Conservation (phyloP, 805 yeast genomes). For the Candida nonsorbophila region DNA sequence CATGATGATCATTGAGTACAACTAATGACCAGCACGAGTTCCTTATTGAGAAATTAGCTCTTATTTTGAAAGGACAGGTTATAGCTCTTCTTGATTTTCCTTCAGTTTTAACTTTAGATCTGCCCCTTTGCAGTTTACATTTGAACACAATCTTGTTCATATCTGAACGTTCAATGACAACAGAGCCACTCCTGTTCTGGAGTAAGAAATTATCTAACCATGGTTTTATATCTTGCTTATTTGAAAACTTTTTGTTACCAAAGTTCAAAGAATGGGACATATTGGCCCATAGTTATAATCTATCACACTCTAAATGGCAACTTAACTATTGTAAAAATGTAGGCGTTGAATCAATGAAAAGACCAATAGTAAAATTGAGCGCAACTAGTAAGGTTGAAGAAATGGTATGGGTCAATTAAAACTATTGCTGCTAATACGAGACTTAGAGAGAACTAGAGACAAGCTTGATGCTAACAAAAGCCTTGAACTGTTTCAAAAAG, state of each 20-base stretch:
- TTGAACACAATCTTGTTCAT: slow-evolving; percentile 56
- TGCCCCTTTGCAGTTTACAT: slow-evolving; percentile 38
- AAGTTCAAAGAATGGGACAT: no score
- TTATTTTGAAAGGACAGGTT: slow-evolving; percentile 58
- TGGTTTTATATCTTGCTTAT: slow-evolving; percentile 52
- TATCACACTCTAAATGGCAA: no score
- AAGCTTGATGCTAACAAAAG: no score
- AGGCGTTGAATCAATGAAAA: no score
- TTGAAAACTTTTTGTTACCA: slow-evolving; percentile 21
- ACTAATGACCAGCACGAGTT: slow-evolving; percentile 55
- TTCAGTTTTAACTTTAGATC: slow-evolving; percentile 10
- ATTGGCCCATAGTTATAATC: no score
- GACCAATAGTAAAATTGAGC: no score
- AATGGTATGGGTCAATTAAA: no score
- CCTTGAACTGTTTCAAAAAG: slow-evolving; percentile 6
- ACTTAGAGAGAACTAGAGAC: no score
- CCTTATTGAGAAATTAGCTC: slow-evolving; percentile 56
- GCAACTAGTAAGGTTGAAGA: no score
- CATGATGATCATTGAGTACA: slow-evolving; percentile 55
- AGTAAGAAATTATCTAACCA: slow-evolving; percentile 48
- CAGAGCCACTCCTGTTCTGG: slow-evolving; percentile 43
- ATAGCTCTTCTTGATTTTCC: slow-evolving; percentile 18
- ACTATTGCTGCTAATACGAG: no score
- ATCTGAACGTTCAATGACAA: slow-evolving; percentile 62
- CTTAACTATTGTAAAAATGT: no score